These are phyloP conservation scores for Afroboletus lepidellus DNA, from an alignment of 1,284 basidiomycete genomes.

Conservation along the genomic window DNA sequence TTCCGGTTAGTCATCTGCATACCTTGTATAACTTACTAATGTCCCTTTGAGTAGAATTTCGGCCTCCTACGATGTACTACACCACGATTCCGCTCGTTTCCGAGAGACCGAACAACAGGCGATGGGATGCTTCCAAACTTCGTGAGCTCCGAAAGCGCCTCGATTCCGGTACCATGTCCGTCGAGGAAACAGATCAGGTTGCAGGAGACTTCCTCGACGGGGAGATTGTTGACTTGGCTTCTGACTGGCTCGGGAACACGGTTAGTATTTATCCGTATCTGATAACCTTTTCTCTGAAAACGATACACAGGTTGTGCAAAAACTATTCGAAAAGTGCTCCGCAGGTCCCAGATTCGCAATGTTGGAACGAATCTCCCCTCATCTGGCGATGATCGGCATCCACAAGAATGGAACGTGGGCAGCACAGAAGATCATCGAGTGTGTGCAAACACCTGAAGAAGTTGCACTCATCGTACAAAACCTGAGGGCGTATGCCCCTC, in stretches of 20 bases:
- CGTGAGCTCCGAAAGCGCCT: constrained; percentile 89
- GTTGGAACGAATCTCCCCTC: constrained; percentile 91
- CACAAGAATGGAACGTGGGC: constrained; percentile 99
- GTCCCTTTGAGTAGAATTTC: constrained; percentile 56
- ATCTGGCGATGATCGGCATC: constrained; percentile 95
- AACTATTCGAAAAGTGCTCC: constrained; percentile 91
- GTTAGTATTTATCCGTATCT: constrained; percentile 44
- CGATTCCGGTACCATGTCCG: constrained; percentile 74
- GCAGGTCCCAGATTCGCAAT: constrained; percentile 77
- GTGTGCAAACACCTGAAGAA: constrained; percentile 88
- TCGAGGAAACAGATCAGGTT: constrained; percentile 89
- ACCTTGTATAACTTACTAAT: constrained; percentile 4
- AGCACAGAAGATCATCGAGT: constrained; percentile 98
- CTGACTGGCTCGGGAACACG: constrained; percentile 98
- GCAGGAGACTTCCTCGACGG: constrained; percentile 89
- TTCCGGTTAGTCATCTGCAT: constrained; percentile 57
- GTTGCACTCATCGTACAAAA: constrained; percentile 82
- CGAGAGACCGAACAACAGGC: constrained; percentile 79
- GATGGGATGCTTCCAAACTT: constrained; percentile 92
- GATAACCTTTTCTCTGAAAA: constrained; percentile 14
- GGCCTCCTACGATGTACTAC: constrained; percentile 90
- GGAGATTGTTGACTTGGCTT: constrained; percentile 91
- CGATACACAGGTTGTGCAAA: constrained; percentile 77
- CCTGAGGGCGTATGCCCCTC: constrained; percentile 88
- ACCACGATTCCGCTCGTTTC: constrained; percentile 86